Evolutionary conservation across 2,329 filamentous ascomycete species (phyloP).

Genomic region (Tolypocladium nubicola): DNA sequence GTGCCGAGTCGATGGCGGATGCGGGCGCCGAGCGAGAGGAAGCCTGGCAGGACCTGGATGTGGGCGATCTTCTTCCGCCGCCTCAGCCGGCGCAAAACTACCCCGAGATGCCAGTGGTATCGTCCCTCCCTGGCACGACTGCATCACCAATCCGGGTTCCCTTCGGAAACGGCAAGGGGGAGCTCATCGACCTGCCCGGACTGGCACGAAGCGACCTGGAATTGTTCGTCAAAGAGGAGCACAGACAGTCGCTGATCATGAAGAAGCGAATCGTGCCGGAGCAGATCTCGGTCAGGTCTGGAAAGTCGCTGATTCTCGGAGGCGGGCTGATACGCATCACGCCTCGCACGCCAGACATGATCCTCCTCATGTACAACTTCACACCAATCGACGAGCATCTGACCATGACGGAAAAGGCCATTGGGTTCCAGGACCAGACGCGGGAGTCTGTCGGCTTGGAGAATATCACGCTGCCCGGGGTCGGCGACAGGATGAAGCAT

Average conservation of each 20-base stretch:
- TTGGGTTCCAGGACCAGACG: constrained; percentile 57
- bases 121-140: constrained; percentile 81
- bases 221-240: constrained; percentile 54
- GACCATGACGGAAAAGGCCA: constrained; percentile 71
- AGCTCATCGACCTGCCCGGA: constrained; percentile 87
- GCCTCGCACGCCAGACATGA: constrained; percentile 47
- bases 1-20: constrained; percentile 16
- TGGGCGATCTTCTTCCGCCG: constrained; percentile 61
- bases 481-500: constrained; percentile 46
- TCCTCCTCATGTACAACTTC: constrained; percentile 79
- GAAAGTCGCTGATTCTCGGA: constrained; percentile 73
- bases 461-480: constrained; percentile 51
- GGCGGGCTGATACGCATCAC: constrained; percentile 78
- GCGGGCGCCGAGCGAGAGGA: constrained; percentile 12
- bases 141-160: constrained; percentile 89
- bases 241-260: constrained; percentile 67
- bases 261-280: constrained; percentile 61
- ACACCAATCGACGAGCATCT: constrained; percentile 67
- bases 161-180: constrained; percentile 76
- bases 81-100: constrained; percentile 62
- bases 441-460: constrained; percentile 45
- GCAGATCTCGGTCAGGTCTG: constrained; percentile 61
- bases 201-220: constrained; percentile 66
- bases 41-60: constrained; percentile 19
- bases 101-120: constrained; percentile 78